These are phyloP conservation scores for Saussurea involucrata DNA, from an alignment of 129 eudicot species.

Conservation along the genomic window DNA sequence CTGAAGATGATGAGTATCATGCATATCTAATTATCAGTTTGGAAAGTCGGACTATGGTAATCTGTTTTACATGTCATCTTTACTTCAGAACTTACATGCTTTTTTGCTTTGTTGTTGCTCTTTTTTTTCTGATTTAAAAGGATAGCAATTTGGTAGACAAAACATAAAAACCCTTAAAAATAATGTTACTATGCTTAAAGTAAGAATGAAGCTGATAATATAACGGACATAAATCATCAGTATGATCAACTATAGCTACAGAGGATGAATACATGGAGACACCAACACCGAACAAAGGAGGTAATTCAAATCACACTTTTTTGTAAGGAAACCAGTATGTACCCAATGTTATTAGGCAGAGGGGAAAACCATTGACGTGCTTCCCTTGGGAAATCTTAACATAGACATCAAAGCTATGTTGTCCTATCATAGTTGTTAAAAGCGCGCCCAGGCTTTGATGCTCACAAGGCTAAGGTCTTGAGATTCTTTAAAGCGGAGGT, in stretches of 20 bases:
- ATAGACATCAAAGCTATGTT: not conserved
- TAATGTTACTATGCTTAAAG: conserved; percentile 10
- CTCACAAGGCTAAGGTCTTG: too few relatives aligned
- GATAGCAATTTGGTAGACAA: not conserved
- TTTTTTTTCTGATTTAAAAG: not conserved
- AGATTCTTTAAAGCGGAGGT: too few relatives aligned
- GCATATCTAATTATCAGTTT: conserved; percentile 90
- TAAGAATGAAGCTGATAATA: not conserved
- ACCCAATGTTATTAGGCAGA: not conserved
- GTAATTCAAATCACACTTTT: not conserved
- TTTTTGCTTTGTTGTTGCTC: conserved; percentile 1
- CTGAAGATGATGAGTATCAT: conserved; percentile 92
- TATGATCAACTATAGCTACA: conserved; percentile 1
- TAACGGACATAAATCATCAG: not conserved
- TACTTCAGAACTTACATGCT: conserved; percentile 1
- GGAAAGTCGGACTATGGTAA: conserved; percentile 96
- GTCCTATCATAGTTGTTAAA: too few relatives aligned
- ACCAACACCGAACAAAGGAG: not conserved
- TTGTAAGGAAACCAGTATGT: not conserved
- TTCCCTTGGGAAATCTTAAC: not conserved
- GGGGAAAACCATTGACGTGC: not conserved
- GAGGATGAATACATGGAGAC: not conserved
- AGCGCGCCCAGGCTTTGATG: too few relatives aligned
- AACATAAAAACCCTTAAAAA: not conserved
- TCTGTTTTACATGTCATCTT: conserved; percentile 9